phyloP scores from a whole-genome alignment of 192 early-diverging fungal genomes.

The Coemansia reversa region DNA sequence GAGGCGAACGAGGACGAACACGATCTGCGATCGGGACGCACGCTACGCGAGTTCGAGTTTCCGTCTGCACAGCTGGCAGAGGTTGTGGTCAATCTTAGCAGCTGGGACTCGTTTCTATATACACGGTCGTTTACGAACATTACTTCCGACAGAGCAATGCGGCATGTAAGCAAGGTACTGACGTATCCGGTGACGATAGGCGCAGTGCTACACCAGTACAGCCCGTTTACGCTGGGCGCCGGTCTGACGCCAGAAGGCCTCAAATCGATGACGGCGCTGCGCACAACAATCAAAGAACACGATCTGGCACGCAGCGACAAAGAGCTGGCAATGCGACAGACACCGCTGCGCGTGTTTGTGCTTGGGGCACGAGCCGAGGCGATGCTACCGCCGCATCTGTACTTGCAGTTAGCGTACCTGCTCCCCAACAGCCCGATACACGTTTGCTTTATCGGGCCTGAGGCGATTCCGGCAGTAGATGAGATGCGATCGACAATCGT shows the following conservation, averaged over 20 bases:
- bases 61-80: constrained; percentile 69
- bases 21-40: constrained; percentile 72
- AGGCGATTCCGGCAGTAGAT: constrained; percentile 60
- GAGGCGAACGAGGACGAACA: constrained; percentile 79
- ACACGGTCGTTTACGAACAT: constrained; percentile 75
- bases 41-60: constrained; percentile 77
- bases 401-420: constrained; percentile 68
- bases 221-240: constrained; percentile 63
- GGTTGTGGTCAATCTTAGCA: constrained; percentile 71
- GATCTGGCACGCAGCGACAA: constrained; percentile 54
- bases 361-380: constrained; percentile 74
- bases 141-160: constrained; percentile 68
- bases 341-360: constrained; percentile 66
- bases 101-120: constrained; percentile 77
- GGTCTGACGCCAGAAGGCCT: constrained; percentile 73
- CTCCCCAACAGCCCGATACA: constrained; percentile 73
- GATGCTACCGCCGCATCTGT: constrained; percentile 72
- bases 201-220: constrained; percentile 68
- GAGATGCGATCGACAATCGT: constrained; percentile 54
- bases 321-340: constrained; percentile 55
- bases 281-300: constrained; percentile 55
- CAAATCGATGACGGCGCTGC: constrained; percentile 65
- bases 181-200: constrained; percentile 79
- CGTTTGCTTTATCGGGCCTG: constrained; percentile 79
- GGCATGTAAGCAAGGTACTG: constrained; percentile 75